A percentile compares a stretch with the other conserved stretches of the same genome.
These are phyloP conservation scores for Irpex lacteus DNA, from an alignment of 1,284 basidiomycete species.

Conservation along the genomic window DNA sequence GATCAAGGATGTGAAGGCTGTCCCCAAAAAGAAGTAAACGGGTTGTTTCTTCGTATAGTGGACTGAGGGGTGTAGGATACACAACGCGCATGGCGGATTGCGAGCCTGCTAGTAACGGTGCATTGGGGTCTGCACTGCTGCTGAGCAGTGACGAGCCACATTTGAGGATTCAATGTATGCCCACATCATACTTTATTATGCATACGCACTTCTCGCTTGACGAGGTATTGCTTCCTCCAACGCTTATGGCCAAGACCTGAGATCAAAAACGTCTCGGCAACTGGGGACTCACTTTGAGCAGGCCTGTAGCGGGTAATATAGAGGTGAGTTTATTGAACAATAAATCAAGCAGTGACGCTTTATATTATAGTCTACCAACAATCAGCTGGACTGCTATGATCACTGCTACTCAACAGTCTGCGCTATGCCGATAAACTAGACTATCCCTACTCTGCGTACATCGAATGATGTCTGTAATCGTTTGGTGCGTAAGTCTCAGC, in stretches of 20 bases:
- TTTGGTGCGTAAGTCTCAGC: no score
- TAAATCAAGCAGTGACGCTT: no score
- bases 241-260: neutral
- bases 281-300: neutral
- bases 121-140: neutral
- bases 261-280: neutral
- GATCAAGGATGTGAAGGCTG: constrained; percentile 59
- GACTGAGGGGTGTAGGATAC: neutral
- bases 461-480: no score
- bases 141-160: neutral
- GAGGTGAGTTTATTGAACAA: no score
- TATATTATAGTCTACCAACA: no score
- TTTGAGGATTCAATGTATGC: constrained; percentile 1
- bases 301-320: neutral
- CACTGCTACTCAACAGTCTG: no score
- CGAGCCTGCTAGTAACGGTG: neutral
- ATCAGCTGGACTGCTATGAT: no score
- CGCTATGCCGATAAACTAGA: no score
- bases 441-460: no score
- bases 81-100: neutral
- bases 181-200: neutral
- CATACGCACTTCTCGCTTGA: neutral
- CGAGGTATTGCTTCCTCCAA: neutral
- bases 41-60: neutral
- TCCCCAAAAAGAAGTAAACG: constrained; percentile 67